phyloP scores from a whole-genome alignment of 306 rosid species.

The Pterocarpus macrocarpus region DNA sequence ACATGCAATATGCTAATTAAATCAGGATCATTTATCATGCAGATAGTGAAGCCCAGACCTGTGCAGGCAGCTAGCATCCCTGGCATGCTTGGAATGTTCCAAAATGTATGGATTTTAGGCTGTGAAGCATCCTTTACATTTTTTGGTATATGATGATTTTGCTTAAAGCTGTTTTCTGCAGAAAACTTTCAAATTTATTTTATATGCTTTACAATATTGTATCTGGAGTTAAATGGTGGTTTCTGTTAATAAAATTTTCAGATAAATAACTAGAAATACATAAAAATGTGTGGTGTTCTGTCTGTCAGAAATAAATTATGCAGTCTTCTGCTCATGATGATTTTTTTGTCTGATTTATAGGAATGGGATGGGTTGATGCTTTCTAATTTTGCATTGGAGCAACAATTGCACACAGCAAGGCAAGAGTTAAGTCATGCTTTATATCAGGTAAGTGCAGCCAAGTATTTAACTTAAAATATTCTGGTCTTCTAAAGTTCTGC shows the following conservation, averaged over 20 bases:
- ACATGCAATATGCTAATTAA: conserved; percentile 36
- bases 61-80: conserved; percentile 99
- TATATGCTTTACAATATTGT: not conserved
- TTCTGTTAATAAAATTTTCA: conserved; percentile 22
- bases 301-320: not conserved
- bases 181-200: not conserved
- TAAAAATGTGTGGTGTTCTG: conserved; percentile 1
- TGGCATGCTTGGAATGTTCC: conserved; percentile 99
- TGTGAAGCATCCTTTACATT: conserved; percentile 11
- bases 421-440: conserved; percentile 97
- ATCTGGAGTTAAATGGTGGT: conserved; percentile 12
- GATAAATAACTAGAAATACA: conserved; percentile 4
- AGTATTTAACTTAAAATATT: not conserved
- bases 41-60: conserved; percentile 99
- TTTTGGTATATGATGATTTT: conserved; percentile 5
- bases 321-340: not conserved
- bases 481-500: not conserved
- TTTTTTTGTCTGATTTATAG: conserved; percentile 52
- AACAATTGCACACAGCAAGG: conserved; percentile 92
- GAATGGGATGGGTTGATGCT: conserved; percentile 96
- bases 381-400: conserved; percentile 91
- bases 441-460: conserved; percentile 71
- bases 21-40: conserved; percentile 52
- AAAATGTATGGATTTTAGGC: conserved; percentile 72
- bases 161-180: not conserved